Conservation (phyloP, 768 basidiomycete genomes). For the Strobilomyces confusus region DNA sequence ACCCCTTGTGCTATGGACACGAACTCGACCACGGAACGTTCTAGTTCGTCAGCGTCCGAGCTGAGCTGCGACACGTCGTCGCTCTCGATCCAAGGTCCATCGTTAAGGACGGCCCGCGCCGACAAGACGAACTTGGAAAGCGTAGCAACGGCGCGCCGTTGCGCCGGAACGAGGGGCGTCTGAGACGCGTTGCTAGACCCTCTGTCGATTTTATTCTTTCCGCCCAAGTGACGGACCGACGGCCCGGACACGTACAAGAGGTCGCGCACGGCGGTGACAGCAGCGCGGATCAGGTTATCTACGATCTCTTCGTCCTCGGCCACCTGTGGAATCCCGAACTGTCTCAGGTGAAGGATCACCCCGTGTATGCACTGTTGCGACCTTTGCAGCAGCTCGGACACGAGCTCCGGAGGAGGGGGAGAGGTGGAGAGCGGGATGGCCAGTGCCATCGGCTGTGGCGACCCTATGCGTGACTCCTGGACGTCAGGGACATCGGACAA, state of each 20-base stretch:
- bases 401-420: constrained; percentile 51
- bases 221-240: constrained; percentile 53
- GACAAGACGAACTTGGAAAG: constrained; percentile 85
- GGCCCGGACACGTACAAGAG: constrained; percentile 63
- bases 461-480: background rate
- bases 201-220: constrained; percentile 28
- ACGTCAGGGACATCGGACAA: constrained; percentile 2
- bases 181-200: constrained; percentile 39
- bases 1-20: constrained; percentile 56
- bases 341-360: constrained; percentile 56
- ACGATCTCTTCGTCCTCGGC: constrained; percentile 54
- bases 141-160: constrained; percentile 80
- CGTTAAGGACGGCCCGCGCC: constrained; percentile 69
- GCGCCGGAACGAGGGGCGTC: constrained; percentile 66
- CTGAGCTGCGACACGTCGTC: constrained; percentile 47
- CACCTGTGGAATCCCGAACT: constrained; percentile 42
- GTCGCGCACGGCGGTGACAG: constrained; percentile 64
- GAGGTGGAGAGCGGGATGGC: constrained; percentile 46
- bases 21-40: constrained; percentile 63
- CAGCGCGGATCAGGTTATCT: constrained; percentile 54
- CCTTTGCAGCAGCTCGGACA: constrained; percentile 57
- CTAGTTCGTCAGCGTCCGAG: constrained; percentile 68
- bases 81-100: constrained; percentile 24
- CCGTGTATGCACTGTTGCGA: constrained; percentile 55
- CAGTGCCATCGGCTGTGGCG: background rate